Conservation (phyloP, 2,329 filamentous ascomycete genomes). For the Colletotrichum tropicale region DNA sequence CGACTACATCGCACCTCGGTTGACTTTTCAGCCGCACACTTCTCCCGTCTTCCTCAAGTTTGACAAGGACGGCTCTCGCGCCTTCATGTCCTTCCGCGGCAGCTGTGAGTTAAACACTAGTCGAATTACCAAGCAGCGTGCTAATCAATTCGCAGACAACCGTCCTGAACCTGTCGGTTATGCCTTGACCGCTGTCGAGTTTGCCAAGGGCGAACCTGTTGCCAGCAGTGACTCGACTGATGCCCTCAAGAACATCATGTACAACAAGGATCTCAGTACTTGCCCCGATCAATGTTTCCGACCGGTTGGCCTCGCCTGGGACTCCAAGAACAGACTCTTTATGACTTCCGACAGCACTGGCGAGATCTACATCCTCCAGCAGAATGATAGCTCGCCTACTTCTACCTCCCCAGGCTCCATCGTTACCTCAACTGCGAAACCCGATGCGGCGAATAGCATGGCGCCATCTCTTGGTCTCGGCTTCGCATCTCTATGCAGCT, state of each 20-base stretch:
- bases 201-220: conserved; percentile 46
- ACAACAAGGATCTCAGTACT: conserved; percentile 53
- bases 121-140: background rate
- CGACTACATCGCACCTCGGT: conserved; percentile 51
- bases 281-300: conserved; percentile 67
- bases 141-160: conserved; percentile 36
- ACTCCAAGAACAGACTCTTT: conserved; percentile 59
- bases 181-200: conserved; percentile 44
- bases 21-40: conserved; percentile 69
- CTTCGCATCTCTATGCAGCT: background rate
- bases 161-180: conserved; percentile 50
- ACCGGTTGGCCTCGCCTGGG: conserved; percentile 62
- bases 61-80: conserved; percentile 57
- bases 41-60: conserved; percentile 77
- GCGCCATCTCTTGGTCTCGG: background rate
- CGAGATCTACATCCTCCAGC: conserved; percentile 64
- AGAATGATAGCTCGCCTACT: background rate
- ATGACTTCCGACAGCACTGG: conserved; percentile 68
- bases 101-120: conserved; percentile 55
- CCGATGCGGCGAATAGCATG: background rate
- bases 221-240: conserved; percentile 44
- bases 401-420: conserved; percentile 4
- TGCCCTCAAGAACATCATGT: conserved; percentile 57
- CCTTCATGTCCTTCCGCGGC: conserved; percentile 75
- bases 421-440: conserved; percentile 1